phyloP scores from a whole-genome alignment of 1,284 basidiomycete genomes.

The Earliella scabrosa region DNA sequence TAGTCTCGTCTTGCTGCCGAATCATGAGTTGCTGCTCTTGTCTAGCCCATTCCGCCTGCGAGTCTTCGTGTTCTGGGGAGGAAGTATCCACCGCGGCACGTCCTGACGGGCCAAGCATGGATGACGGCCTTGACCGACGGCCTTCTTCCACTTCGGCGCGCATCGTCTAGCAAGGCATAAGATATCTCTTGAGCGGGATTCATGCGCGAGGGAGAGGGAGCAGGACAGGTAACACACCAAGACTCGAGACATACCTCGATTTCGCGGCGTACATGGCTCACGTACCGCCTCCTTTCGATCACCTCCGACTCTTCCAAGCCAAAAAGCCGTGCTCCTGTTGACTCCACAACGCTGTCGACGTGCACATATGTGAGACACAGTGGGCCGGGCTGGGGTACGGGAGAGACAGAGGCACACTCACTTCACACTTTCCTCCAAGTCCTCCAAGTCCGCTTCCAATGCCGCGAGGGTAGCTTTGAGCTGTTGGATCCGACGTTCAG shows the following conservation, averaged over 20 bases:
- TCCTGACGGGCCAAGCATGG: conserved; percentile 24
- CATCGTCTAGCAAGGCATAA: conserved; percentile 56
- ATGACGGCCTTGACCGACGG: conserved; percentile 29
- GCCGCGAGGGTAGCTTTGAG: conserved; percentile 76
- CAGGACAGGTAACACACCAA: conserved; percentile 6
- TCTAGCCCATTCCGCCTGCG: conserved; percentile 77
- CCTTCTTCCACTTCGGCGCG: conserved; percentile 54
- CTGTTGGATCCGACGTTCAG: conserved; percentile 63
- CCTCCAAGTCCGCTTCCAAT: conserved; percentile 85
- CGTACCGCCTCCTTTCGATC: conserved; percentile 71
- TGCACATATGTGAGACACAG: too few species aligned
- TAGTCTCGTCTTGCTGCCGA: conserved; percentile 83
- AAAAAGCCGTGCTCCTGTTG: conserved; percentile 82
- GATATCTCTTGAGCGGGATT: too few species aligned
- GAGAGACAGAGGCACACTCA: conserved; percentile 42
- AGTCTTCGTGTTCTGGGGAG: conserved; percentile 51
- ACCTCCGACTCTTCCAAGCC: conserved; percentile 81
- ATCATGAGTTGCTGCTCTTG: conserved; percentile 91
- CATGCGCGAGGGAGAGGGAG: background rate
- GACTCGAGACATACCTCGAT: conserved; percentile 60
- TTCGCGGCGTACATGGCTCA: conserved; percentile 71
- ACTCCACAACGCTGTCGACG: conserved; percentile 83
- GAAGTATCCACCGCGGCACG: conserved; percentile 3
- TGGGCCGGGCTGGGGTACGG: too few species aligned
- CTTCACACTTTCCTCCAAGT: conserved; percentile 88